Base-by-base conservation (phyloP, 495 filamentous ascomycete species). In the Bathelium albidoporum region DNA sequence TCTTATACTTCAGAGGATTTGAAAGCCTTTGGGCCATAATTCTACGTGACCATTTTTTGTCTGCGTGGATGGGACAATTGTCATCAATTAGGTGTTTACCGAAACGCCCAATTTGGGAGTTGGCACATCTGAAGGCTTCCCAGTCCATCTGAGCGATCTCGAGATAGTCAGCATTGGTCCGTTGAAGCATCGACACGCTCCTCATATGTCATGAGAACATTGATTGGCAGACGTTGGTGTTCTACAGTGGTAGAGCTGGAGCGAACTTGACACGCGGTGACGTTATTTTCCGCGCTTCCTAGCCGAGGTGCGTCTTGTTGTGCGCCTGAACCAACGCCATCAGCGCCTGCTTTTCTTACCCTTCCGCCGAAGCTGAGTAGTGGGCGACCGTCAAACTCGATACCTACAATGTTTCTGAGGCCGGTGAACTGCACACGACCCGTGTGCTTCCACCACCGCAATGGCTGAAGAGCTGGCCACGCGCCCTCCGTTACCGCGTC, bases 401-500 rank as follows among this genome's bases (percentile, higher is more conserved):
- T 20, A 16, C 29, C 20, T 26, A 55, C 20, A 5, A 29, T 29
- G 24, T 28, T 2, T 20, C 24, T 29, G 49, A 11, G 16, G 10
- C 12, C 20, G 49, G 29, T 2, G 16, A 11, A 55, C 2, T 9
- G 2, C 49, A 55, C 49, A 9, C 5, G 9, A 28, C 20, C 2
- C 5, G 11, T 29, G 16, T 20, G 20, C 4, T 29, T 9, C 12
- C 16, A 29, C 24, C 20, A 9, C 5, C 24, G 49, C 49, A 29
- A 55, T 55, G 58, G 58, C 36, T 36, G 58, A 43, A 36, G 28
- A 60, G 36, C 1, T 26, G 32, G n/a, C n/a, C 2, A 26, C 24
- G 58, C 58, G 20, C 24, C 55, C 58, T 43, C 31, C 58, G 7
- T 4, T 60, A 26, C 58, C 58, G 58, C 58, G 32, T 60, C 58